phyloP scores from a whole-genome alignment of 192 early-diverging fungal species.

The Podila horticola region DNA sequence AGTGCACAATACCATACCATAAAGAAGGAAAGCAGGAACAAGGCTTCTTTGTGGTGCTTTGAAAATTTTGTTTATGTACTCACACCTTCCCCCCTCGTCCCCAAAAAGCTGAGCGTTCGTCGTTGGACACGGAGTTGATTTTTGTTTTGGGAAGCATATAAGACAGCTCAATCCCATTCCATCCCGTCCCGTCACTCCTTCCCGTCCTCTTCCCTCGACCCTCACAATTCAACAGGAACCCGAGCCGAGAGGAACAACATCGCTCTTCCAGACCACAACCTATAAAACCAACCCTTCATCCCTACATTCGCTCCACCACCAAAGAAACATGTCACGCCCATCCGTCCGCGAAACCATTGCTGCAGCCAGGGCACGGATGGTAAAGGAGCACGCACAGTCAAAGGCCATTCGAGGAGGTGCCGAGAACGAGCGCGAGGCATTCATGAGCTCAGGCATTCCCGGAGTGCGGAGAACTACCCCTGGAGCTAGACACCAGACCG shows the following conservation, averaged over 20 bases:
- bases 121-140: no score
- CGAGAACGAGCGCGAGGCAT: slow-evolving; percentile 39
- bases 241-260: neutral
- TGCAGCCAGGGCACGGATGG: slow-evolving; percentile 34
- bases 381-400: slow-evolving; percentile 26
- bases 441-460: slow-evolving; percentile 36
- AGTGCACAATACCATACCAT: no score
- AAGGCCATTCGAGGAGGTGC: slow-evolving; percentile 40
- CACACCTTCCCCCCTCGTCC: no score
- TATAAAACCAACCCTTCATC: neutral
- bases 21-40: no score
- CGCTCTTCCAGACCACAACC: neutral
- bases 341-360: slow-evolving; percentile 48
- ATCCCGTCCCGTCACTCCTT: no score
- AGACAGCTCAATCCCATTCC: no score
- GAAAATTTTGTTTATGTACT: no score
- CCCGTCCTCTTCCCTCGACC: no score
- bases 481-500: slow-evolving; percentile 22
- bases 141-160: no score
- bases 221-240: no score
- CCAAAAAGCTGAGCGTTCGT: no score
- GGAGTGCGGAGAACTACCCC: slow-evolving; percentile 29
- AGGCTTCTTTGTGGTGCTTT: no score
- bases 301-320: neutral
- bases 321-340: slow-evolving; percentile 36